Base-by-base conservation (phyloP, 768 basidiomycete genomes). In the Gautieria morchelliformis region DNA sequence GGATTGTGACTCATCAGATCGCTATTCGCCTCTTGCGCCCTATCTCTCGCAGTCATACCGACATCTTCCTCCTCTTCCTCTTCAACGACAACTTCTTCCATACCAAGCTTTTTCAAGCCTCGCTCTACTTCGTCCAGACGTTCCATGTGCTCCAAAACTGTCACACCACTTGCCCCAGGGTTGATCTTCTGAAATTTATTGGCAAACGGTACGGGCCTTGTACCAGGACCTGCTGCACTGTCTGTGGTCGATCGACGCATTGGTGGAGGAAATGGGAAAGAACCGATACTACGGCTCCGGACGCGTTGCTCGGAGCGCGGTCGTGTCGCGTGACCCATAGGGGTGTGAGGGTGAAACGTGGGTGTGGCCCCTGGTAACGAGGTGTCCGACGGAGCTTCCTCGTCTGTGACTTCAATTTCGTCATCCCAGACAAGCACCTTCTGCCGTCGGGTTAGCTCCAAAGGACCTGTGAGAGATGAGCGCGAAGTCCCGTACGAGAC, bases 391-490 rank as follows among this genome's bases (percentile, higher is more conserved):
- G 59, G 47, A n/a, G 58, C 51, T 52, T 62, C 56, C 52, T 64
- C 62, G 59, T 85, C 84, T 44, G 78, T 69, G 19, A 89, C 69
- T 66, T 89, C 87, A n/a, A 87, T 69, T 63, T 89, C 86, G 53
- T 94, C 93, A 60, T 90, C 86, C 85, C 87, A 90, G 14, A 95
- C 86, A 24, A 89, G 77, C 8, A 86, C 82, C 67, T 83, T 91
- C 56, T 78, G 79, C 53, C 91, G 75, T n/a, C 92, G 78, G 3
- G 92, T 93, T 30, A 95, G 73, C 64, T 95, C 93, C 61, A 95
- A 74, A 4, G 93, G 92, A n/a, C 91, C 90, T 90, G 59, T 35
- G 40, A 5, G 39, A 14, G 24, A 52, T 63, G 46, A 69, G 57
- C 32, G 56, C 40, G 59, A 24, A 42, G 33, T 27, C 30, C 2